Evolutionary conservation across 306 rosid genomes (phyloP).

Genomic region (Pyrus betulifolia): DNA sequence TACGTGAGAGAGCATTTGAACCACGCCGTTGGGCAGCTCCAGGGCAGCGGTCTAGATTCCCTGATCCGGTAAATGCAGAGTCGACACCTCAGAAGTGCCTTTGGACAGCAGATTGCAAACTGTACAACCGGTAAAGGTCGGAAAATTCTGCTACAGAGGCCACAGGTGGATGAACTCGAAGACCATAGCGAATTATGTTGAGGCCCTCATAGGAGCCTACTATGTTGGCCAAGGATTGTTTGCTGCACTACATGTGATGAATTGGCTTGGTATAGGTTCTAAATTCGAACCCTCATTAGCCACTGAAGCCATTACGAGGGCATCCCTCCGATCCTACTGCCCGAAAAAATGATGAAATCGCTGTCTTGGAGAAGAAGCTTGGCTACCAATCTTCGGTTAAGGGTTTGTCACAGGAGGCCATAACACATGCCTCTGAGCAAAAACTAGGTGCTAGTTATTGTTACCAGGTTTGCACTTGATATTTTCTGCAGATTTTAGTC

Average conservation of each 20-base stretch:
- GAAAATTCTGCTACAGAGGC: conserved; percentile 70
- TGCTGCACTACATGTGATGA: conserved; percentile 74
- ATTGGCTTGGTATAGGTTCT: conserved; percentile 74
- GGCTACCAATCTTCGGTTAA: conserved; percentile 55
- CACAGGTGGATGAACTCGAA: conserved; percentile 90
- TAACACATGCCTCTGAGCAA: conserved; percentile 58
- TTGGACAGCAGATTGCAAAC: conserved; percentile 49
- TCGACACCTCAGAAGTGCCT: conserved; percentile 81
- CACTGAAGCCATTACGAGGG: conserved; percentile 48
- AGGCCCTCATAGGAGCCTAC: conserved; percentile 90
- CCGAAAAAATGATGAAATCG: conserved; percentile 49
- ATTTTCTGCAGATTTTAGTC: not conserved
- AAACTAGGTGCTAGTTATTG: conserved; percentile 55
- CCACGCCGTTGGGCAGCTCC: conserved; percentile 98
- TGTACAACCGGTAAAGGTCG: conserved; percentile 55
- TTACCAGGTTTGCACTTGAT: conserved; percentile 54
- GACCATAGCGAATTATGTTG: conserved; percentile 82
- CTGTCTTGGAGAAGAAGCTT: conserved; percentile 57
- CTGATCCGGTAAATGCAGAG: conserved; percentile 56
- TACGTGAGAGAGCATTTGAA: conserved; percentile 77
- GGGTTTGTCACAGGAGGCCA: conserved; percentile 75
- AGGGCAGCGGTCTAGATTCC: conserved; percentile 53
- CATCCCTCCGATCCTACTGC: conserved; percentile 49
- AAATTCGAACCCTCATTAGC: conserved; percentile 52
- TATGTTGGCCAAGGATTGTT: conserved; percentile 60